Percentiles rank a stretch among this genome's conserved stretches.
Conservation (phyloP, 371 early-diverging fungal species). For the Mortierella sp. region DNA sequence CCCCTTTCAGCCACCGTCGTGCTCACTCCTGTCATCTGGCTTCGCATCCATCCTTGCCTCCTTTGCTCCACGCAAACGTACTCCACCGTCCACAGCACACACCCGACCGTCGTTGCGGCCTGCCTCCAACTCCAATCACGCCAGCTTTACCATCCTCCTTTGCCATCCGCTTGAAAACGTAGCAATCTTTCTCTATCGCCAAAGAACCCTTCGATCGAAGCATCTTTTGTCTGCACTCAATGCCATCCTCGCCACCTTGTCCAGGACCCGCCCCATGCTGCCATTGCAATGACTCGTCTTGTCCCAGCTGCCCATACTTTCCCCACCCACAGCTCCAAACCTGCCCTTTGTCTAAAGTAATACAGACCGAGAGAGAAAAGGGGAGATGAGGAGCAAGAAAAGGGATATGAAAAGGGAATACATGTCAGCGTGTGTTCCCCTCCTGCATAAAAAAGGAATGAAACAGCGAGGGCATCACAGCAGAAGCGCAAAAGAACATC, state of each 20-base stretch:
- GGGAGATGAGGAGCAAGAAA: background rate
- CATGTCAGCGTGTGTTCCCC: background rate
- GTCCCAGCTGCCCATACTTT: conserved; percentile 47
- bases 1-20: background rate
- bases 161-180: conserved; percentile 4
- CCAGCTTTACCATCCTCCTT: no score
- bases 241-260: no score
- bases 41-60: background rate
- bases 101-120: background rate
- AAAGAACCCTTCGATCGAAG: conserved; percentile 6
- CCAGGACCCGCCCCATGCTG: no score
- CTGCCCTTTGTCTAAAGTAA: conserved; percentile 26
- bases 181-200: conserved; percentile 11
- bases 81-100: conserved; percentile 39
- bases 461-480: background rate
- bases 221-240: background rate
- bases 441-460: background rate
- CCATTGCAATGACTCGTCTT: background rate
- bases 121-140: no score
- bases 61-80: conserved; percentile 24
- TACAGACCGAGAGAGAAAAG: background rate
- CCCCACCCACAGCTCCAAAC: conserved; percentile 56
- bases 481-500: no score
- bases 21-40: background rate
- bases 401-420: background rate